Conservation (phyloP, 768 basidiomycete genomes). For the Termitomyces sp. region DNA sequence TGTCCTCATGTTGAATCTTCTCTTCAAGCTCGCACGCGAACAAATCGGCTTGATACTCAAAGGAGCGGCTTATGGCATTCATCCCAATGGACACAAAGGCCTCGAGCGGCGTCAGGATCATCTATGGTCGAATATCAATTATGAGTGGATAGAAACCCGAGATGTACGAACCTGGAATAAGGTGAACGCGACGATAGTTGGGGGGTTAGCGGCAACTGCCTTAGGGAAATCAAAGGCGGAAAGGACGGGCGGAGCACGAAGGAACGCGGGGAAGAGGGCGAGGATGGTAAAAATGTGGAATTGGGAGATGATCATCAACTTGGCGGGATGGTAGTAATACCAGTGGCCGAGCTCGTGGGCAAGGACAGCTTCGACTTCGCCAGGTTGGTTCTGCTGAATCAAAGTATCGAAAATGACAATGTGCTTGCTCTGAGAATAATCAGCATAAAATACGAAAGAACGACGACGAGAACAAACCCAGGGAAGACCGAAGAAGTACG, state of each 20-base stretch:
- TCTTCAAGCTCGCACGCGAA: conserved; percentile 77
- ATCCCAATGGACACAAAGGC: conserved; percentile 67
- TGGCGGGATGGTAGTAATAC: conserved; percentile 88
- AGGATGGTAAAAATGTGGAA: conserved; percentile 86
- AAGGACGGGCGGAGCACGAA: conserved; percentile 75
- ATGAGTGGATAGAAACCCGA: not conserved
- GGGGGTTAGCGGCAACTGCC: conserved; percentile 58
- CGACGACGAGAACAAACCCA: conserved; percentile 52
- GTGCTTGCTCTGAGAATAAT: conserved; percentile 67
- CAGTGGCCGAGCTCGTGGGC: conserved; percentile 98
- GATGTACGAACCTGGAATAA: conserved; percentile 64
- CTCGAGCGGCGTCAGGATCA: conserved; percentile 80
- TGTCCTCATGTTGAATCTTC: conserved; percentile 44
- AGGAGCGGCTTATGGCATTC: conserved; percentile 80
- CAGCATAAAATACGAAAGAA: not conserved
- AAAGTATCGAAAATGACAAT: conserved; percentile 98
- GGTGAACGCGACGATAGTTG: conserved; percentile 82
- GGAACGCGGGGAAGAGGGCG: conserved; percentile 86
- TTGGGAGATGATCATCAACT: conserved; percentile 83
- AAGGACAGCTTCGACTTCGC: conserved; percentile 96
- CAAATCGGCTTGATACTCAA: conserved; percentile 91
- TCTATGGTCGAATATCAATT: conserved; percentile 33
- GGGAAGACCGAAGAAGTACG: conserved; percentile 98
- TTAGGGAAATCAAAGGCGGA: conserved; percentile 78
- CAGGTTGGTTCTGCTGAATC: conserved; percentile 85